phyloP scores from a whole-genome alignment of 441 rosid species.

The Euphorbia celastroides region DNA sequence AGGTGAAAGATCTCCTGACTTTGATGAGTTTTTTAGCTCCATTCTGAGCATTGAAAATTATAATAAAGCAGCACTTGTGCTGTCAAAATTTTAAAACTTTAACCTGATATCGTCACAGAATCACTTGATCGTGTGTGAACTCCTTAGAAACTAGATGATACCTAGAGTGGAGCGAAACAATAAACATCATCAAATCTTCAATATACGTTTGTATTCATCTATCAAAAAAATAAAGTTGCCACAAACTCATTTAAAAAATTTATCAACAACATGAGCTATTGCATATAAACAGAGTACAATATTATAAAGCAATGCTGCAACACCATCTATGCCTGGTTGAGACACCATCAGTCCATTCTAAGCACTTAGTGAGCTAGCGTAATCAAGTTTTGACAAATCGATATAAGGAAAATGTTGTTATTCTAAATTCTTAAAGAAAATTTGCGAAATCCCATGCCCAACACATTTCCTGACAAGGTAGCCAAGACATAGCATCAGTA shows the following conservation, averaged over 20 bases:
- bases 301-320: not conserved
- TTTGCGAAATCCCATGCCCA: too few species aligned
- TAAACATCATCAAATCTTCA: conserved; percentile 3
- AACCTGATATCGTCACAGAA: conserved; percentile 16
- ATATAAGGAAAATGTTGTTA: too few species aligned
- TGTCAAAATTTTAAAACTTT: conserved; percentile 28
- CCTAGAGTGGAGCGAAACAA: conserved; percentile 16
- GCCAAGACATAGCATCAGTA: not conserved
- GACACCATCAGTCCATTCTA: not conserved
- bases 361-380: not conserved
- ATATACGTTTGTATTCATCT: not conserved
- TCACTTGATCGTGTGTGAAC: conserved; percentile 9
- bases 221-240: not conserved
- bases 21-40: conserved; percentile 80
- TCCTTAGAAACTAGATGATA: conserved; percentile 16
- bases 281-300: not conserved
- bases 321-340: not conserved
- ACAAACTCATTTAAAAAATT: conserved; percentile 4
- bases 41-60: conserved; percentile 30
- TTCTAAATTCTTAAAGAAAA: too few species aligned
- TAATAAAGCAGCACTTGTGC: conserved; percentile 18
- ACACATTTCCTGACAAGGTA: not conserved
- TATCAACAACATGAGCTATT: not conserved
- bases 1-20: conserved; percentile 56
- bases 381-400: not conserved